These are phyloP conservation scores for Castanospermum australe DNA, from an alignment of 306 rosid species.

Conservation along the genomic window DNA sequence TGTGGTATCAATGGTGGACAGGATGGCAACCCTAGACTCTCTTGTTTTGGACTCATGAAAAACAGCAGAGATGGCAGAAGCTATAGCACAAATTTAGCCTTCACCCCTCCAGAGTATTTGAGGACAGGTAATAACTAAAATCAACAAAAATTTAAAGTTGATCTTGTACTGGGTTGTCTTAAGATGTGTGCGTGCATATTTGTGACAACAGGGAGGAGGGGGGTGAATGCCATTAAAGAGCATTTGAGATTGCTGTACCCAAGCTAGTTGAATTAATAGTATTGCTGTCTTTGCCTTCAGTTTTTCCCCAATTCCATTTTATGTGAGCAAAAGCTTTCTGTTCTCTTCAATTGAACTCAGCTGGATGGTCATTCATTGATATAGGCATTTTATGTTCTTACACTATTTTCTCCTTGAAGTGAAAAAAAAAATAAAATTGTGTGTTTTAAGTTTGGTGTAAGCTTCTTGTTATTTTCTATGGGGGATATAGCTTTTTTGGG, in stretches of 20 bases:
- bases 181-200: neutral
- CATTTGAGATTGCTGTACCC: neutral
- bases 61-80: constrained; percentile 87
- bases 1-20: constrained; percentile 32
- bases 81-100: constrained; percentile 83
- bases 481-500: neutral
- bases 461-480: neutral
- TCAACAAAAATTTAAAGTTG: neutral
- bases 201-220: neutral
- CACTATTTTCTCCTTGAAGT: neutral
- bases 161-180: neutral
- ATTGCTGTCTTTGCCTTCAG: neutral
- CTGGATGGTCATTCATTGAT: neutral
- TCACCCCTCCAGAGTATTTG: constrained; percentile 88
- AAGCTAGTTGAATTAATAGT: neutral
- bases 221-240: neutral
- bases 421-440: neutral
- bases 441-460: neutral
- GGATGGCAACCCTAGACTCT: constrained; percentile 74
- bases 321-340: neutral
- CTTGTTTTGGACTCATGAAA: constrained; percentile 91
- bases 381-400: neutral
- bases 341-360: neutral
- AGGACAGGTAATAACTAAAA: constrained; percentile 56
- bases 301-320: neutral